These are phyloP conservation scores for Myxozyma monticola DNA, from an alignment of 805 yeast genomes.

Conservation along the genomic window DNA sequence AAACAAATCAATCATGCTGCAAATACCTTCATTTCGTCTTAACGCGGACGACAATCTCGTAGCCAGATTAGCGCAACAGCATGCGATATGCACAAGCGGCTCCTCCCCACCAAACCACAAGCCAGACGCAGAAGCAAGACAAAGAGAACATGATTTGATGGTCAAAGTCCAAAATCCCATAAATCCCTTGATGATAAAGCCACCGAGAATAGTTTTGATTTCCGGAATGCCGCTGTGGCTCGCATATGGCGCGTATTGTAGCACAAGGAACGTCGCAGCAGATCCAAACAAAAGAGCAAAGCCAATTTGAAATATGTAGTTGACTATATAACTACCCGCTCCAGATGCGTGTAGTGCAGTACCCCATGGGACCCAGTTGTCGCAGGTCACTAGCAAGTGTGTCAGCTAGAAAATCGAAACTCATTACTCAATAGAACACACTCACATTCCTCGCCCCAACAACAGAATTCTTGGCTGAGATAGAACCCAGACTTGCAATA, in stretches of 20 bases:
- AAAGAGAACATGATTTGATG: slow-evolving; percentile 57
- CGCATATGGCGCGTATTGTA: slow-evolving; percentile 42
- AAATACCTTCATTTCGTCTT: slow-evolving; percentile 51
- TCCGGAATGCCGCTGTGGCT: slow-evolving; percentile 71
- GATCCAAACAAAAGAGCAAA: slow-evolving; percentile 45
- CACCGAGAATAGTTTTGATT: slow-evolving; percentile 65
- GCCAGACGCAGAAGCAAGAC: slow-evolving; percentile 71
- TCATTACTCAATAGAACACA: slow-evolving; percentile 48
- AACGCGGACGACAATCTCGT: slow-evolving; percentile 40
- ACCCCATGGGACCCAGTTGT: slow-evolving; percentile 41
- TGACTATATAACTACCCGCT: slow-evolving; percentile 38
- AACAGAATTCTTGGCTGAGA: slow-evolving; percentile 70
- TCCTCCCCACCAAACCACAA: slow-evolving; percentile 86
- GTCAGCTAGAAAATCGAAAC: slow-evolving; percentile 49
- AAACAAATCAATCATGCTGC: background rate
- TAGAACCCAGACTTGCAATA: slow-evolving; percentile 64
- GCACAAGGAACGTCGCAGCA: slow-evolving; percentile 41
- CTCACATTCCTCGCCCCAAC: slow-evolving; percentile 59
- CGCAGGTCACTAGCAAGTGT: slow-evolving; percentile 46
- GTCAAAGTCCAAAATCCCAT: slow-evolving; percentile 54
- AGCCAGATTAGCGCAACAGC: slow-evolving; percentile 52
- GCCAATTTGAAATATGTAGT: slow-evolving; percentile 43
- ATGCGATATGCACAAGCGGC: slow-evolving; percentile 77
- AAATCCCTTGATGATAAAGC: slow-evolving; percentile 56
- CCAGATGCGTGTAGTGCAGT: slow-evolving; percentile 33